These are phyloP conservation scores for Porpolomopsis calyptriformis DNA, from an alignment of 768 basidiomycete species.

Conservation along the genomic window DNA sequence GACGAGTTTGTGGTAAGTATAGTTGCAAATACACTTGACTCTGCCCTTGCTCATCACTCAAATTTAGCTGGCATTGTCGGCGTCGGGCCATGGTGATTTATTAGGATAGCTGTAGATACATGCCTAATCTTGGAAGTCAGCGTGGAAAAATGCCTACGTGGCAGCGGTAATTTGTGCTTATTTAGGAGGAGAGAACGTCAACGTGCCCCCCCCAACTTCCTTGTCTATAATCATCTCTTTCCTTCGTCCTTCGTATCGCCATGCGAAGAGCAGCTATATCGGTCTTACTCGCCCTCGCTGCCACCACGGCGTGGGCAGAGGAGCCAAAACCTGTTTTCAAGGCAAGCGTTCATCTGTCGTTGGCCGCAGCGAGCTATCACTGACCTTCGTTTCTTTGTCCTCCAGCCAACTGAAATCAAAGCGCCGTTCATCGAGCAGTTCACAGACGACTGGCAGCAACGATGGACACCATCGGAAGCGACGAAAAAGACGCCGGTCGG, in stretches of 20 bases:
- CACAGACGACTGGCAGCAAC: conserved; percentile 77
- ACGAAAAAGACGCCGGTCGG: conserved; percentile 97
- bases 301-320: conserved; percentile 52
- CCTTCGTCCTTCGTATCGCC: conserved; percentile 56
- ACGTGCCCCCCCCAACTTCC: conserved; percentile 1
- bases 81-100: conserved; percentile 91
- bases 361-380: no score
- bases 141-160: conserved; percentile 14
- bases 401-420: conserved; percentile 64
- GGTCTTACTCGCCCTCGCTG: conserved; percentile 52
- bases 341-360: no score
- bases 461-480: conserved; percentile 95
- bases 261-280: conserved; percentile 89
- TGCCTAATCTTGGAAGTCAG: conserved; percentile 19
- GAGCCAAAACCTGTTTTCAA: conserved; percentile 60
- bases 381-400: conserved; percentile 10
- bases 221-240: conserved; percentile 23
- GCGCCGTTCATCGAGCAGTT: conserved; percentile 97
- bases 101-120: conserved; percentile 37
- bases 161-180: neutral
- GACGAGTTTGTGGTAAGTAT: conserved; percentile 85
- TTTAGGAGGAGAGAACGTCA: conserved; percentile 22
- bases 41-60: conserved; percentile 5
- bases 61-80: conserved; percentile 76
- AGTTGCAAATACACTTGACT: conserved; percentile 5